These are phyloP conservation scores for Colletotrichum sp. DNA, from an alignment of 2,329 filamentous ascomycete species.

Conservation along the genomic window DNA sequence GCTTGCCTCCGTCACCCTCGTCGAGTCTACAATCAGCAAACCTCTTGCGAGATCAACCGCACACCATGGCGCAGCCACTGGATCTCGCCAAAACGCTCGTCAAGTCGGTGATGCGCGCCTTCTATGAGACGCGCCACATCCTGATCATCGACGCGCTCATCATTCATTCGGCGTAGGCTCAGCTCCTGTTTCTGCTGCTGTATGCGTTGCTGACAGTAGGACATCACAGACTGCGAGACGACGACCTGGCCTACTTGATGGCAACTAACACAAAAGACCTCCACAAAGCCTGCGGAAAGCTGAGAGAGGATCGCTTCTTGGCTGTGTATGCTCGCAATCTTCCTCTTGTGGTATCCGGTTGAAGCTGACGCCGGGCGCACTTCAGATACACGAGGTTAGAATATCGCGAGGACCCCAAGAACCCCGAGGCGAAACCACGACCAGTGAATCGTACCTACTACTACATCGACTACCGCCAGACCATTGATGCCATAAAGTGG, in stretches of 20 bases:
- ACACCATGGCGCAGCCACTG: constrained; percentile 34
- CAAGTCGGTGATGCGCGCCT: constrained; percentile 83
- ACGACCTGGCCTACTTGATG: constrained; percentile 86
- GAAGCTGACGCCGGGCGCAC: background rate
- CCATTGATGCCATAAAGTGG: constrained; percentile 97
- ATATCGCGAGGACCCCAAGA: constrained; percentile 21
- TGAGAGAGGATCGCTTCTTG: constrained; percentile 86
- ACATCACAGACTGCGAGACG: constrained; percentile 74
- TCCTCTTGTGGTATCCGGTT: background rate
- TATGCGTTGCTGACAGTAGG: constrained; percentile 55
- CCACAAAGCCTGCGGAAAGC: constrained; percentile 83
- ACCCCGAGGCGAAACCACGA: constrained; percentile 73
- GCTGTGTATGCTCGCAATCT: constrained; percentile 64
- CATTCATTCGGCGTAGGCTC: constrained; percentile 75
- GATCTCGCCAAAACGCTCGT: constrained; percentile 75
- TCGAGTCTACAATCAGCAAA: background rate
- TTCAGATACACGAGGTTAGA: constrained; percentile 19
- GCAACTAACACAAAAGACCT: constrained; percentile 91
- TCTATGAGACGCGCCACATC: constrained; percentile 85
- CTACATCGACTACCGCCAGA: constrained; percentile 93
- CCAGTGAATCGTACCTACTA: constrained; percentile 91
- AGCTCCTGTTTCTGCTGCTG: background rate
- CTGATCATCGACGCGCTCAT: constrained; percentile 86
- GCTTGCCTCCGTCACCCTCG: background rate
- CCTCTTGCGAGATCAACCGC: background rate